Conservation (phyloP, 2,329 filamentous ascomycete species). For the Colletotrichum sp. region DNA sequence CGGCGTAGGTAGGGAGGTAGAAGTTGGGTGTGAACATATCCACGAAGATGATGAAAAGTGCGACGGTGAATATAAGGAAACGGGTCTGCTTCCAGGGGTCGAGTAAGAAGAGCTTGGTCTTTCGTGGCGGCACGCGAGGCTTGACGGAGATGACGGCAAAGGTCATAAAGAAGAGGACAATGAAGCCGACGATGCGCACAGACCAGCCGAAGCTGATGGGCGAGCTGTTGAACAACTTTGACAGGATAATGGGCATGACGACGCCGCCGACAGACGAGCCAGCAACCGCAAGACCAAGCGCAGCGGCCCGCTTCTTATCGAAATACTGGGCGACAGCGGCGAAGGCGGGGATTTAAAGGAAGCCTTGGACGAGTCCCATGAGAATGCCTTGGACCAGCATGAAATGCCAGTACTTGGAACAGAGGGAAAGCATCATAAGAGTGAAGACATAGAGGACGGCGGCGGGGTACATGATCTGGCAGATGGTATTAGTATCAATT, state of each 20-base stretch:
- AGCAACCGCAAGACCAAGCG: constrained; percentile 48
- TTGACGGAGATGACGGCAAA: constrained; percentile 40
- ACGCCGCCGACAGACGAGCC: constrained; percentile 58
- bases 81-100: constrained; percentile 33
- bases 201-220: constrained; percentile 56
- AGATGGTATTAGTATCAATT: not conserved
- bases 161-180: constrained; percentile 46
- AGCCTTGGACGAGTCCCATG: constrained; percentile 41
- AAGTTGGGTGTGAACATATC: constrained; percentile 62
- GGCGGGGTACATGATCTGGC: constrained; percentile 31
- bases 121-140: constrained; percentile 37
- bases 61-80: constrained; percentile 32
- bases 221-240: constrained; percentile 49
- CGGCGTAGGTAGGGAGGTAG: constrained; percentile 65
- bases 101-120: constrained; percentile 44
- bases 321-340: constrained; percentile 52
- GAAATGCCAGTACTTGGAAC: constrained; percentile 54
- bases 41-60: constrained; percentile 43
- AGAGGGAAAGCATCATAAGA: constrained; percentile 48
- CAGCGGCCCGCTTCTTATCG: constrained; percentile 46
- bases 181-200: constrained; percentile 55
- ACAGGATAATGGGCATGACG: constrained; percentile 52
- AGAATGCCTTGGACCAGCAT: constrained; percentile 55
- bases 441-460: constrained; percentile 34
- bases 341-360: constrained; percentile 49